Evolutionary conservation across 1,139 yeast species (phyloP).

Genomic region (Blastobotrys capitulatus): DNA sequence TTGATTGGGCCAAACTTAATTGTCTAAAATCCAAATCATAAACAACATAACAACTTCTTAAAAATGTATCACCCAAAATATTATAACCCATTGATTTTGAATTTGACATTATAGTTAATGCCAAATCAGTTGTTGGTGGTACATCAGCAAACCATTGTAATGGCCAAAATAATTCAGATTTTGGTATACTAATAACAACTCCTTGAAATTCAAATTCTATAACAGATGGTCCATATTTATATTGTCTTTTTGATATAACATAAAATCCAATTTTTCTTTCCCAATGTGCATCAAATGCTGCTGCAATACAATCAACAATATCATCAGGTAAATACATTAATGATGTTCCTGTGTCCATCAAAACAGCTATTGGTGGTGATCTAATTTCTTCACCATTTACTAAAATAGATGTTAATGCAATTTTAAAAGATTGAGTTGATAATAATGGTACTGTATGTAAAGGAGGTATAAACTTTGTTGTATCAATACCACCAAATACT

Average conservation of each 20-base stretch:
- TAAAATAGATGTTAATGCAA: constrained; percentile 8
- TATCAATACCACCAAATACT: constrained; percentile 58
- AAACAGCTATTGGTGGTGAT: constrained; percentile 10
- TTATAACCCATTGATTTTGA: constrained; percentile 21
- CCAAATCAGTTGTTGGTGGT: constrained; percentile 17
- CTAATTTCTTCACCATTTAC: constrained; percentile 9
- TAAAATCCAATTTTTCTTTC: constrained; percentile 34
- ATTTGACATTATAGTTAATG: constrained; percentile 23
- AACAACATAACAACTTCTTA: constrained; percentile 70
- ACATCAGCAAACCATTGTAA: constrained; percentile 21
- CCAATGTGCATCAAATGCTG: constrained; percentile 34
- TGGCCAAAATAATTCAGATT: constrained; percentile 34
- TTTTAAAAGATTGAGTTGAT: constrained; percentile 20
- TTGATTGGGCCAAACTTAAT: constrained; percentile 21
- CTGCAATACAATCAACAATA: constrained; percentile 22
- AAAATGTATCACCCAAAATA: constrained; percentile 64
- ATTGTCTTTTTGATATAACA: constrained; percentile 30
- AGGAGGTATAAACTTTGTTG: constrained; percentile 45
- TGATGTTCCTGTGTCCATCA: constrained; percentile 37
- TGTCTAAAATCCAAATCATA: constrained; percentile 46
- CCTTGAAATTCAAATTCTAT: constrained; percentile 41
- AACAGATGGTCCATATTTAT: constrained; percentile 23
- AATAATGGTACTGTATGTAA: constrained; percentile 40
- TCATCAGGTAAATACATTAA: constrained; percentile 30
- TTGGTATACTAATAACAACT: constrained; percentile 39